These are phyloP conservation scores for Cucurbita ficifolia DNA, from an alignment of 306 rosid species.

Conservation along the genomic window DNA sequence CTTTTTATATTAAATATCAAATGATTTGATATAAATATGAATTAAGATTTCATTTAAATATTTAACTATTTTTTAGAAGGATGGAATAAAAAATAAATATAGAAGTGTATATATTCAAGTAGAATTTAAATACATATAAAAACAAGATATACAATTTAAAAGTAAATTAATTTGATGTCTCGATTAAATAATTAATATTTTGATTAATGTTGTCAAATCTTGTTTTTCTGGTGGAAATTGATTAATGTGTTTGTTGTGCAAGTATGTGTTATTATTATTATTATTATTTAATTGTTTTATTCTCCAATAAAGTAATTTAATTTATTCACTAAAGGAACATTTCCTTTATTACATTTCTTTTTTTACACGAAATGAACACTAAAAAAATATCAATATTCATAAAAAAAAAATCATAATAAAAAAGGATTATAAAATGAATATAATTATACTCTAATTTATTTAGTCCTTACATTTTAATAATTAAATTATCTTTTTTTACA, in stretches of 20 bases:
- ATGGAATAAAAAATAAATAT: background rate
- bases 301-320: background rate
- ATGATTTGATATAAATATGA: background rate
- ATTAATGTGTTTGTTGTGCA: background rate
- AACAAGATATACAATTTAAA: background rate
- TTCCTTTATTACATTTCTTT: background rate
- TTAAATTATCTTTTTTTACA: too few species aligned
- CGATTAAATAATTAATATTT: background rate
- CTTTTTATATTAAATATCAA: background rate
- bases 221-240: background rate
- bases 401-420: too few species aligned
- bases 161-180: background rate
- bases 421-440: too few species aligned
- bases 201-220: background rate
- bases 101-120: background rate
- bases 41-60: background rate
- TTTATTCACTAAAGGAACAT: background rate
- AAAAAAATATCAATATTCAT: too few species aligned
- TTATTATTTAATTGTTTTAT: background rate
- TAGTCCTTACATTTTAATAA: too few species aligned
- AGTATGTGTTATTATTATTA: background rate
- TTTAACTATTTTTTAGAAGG: background rate
- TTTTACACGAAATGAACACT: background rate
- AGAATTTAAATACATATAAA: background rate
- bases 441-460: too few species aligned